Evolutionary conservation across 2,329 filamentous ascomycete genomes (phyloP), one percentile per base, ranked within the genome.

Genomic region (Achaetomium macrosporum): DNA sequence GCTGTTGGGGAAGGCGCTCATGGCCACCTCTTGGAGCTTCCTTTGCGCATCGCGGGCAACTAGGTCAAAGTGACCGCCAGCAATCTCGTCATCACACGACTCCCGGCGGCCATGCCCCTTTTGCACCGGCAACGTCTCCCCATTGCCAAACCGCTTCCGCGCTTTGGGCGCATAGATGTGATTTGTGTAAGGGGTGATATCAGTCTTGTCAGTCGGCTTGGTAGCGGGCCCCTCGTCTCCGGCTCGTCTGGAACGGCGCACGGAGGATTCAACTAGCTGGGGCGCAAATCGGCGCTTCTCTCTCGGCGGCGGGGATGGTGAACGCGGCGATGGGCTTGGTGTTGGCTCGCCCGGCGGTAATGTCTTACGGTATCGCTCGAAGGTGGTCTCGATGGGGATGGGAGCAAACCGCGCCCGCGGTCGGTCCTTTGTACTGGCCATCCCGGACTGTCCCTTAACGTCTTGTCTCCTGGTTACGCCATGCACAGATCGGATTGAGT

Each of bases 11-110:
- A 90, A 91, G 1, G 86, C 88, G 37, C 84, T 84, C 65, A 90
- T 76, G 44, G 85, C 87, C 64, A 82, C 77, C 61, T 95, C 88
- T 57, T 87, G 83, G 58, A 96, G 75, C 66, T 92, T 86, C 64
- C 84, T 83, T 66, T 93, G 85, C 9, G 87, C 88, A 64, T 90
- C 85, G 64, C 84, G 85, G 47, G 88, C 88, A 41, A 90, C 88
- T 53, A 95, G 74, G 52, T 87, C 83, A 54, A 95, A 78, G 51
- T 96, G 72, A 67, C 91, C 91, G 36, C 84, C 83, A 47, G 86
- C 83, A 61, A 88, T 86, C 57, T 81, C 79, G 57, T 88, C 87
- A 64, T 93, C 88, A 58, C 87, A 85, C 53, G 79, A 81, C 77
- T 90, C 76, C 74, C 87, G 68, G 73, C 84, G 76, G 53, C 79